Evolutionary conservation across 2,329 filamentous ascomycete species (phyloP), one percentile per base, ranked within the genome.

Genomic region (Neurospora sp.): DNA sequence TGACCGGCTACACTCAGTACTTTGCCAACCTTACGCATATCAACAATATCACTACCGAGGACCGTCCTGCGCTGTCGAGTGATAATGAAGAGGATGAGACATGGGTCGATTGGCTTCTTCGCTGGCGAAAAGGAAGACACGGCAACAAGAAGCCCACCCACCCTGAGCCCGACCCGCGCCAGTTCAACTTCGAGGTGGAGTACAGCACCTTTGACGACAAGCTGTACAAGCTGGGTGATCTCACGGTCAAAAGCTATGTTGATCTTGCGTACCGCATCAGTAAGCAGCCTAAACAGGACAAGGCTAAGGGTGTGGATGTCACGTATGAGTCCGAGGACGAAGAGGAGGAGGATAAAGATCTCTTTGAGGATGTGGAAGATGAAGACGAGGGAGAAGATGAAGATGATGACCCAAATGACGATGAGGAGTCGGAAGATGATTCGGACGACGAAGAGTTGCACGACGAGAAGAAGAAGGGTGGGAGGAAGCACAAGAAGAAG

Each of bases 11-110:
- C 79, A 93, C 89, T 4, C 96, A 99, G 76, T 97, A 96, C 79
- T 97, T 89, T 79, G 93, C 95, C 71, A 99, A 99, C 78, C 82
- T 99, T n/a, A 98, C 95, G 0, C 82, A 88, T 70, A 90, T 97
- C 80, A 96, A 98, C 81, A 92, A 93, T 75, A 46, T 75, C 40
- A 74, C 70, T 11, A 70, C 74, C 38, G 69, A 71, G 15, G 87
- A 91, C 71, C 84, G 89, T 66, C 76, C 19, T 76, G 78, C 10
- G 79, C 11, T 28, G 19, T 52, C 23, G 6, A 11, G 6, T 15
- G 5, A 78, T 6, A 70, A 75, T 15, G 67, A 70, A 8, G 72
- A 71, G 1, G 73, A 80, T 5, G 43, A 75, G 19, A 73, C 70
- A 33, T 70, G 76, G 52, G 33, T 71, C 8, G 72, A 76, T 39